Base-by-base conservation (phyloP, 345 rosid species). In the Murraya koenigii region DNA sequence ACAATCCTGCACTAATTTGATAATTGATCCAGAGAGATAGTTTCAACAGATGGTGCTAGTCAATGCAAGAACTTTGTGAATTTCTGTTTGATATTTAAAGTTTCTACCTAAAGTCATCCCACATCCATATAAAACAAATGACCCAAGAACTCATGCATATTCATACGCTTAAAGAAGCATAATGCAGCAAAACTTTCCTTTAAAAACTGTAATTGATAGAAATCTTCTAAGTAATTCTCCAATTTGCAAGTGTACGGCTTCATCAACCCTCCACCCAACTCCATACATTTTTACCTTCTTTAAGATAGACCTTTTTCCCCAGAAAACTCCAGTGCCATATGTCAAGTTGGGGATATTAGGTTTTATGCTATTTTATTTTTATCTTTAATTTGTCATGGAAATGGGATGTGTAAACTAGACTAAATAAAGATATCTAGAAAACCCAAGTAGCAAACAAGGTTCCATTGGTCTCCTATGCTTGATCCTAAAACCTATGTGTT, bases 1-100 rank as follows among this genome's bases (percentile, higher is more conserved):
- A 52, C 73, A 70, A 75, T 66, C 30, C 62, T 33, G 15, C 32
- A 74, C 66, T 30, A n/a, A 28, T 20, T 54, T 13, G 52, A 73
- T 25, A 32, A 69, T 28, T 66, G 33, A 71, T 66, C 76, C 47
- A 15, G 66, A 71, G 23, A 65, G 28, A 62, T 61, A 15, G 69
- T 62, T 44, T 44, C 35, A 7, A 32, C 8, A 17, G 9, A 49
- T 19, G 59, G 20, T 44, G 69, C 23, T 25, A 54, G 8, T 61
- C 68, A 61, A 15, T 35, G 32, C 14, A 35, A 56, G 52, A 33
- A 19, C 64, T 13, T 15, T n/a, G 41, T 52, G 17, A 68, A 13
- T 22, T 22, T 35, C 22, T 36, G 2, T 26, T 65, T 65, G 26
- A 10, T 36, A 65, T 35, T 35, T 65, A 20, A 35, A 65, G 15